Conservation (phyloP, 2,329 filamentous ascomycete genomes). For the Aspergillus carbonarius region DNA sequence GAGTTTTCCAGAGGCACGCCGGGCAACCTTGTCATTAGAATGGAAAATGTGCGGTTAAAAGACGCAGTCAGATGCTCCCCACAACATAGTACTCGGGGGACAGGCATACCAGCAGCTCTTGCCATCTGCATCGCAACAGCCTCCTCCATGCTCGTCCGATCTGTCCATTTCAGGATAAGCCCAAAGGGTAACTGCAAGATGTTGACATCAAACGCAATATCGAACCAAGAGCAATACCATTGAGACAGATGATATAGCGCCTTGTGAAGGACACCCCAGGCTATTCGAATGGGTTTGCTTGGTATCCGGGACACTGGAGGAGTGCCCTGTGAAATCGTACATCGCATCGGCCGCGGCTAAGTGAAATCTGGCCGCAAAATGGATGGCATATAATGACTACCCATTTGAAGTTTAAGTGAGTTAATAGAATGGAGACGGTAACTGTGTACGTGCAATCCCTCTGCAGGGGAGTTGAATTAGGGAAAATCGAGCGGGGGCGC, state of each 20-base stretch:
- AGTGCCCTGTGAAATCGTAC: constrained; percentile 20
- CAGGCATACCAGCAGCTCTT: constrained; percentile 35
- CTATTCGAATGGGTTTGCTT: constrained; percentile 17
- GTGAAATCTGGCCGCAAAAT: constrained; percentile 28
- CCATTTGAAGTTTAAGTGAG: constrained; percentile 5
- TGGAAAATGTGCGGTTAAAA: constrained; percentile 5
- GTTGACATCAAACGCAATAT: constrained; percentile 24
- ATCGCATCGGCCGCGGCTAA: constrained; percentile 24
- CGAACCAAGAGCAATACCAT: constrained; percentile 32
- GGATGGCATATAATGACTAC: constrained; percentile 12
- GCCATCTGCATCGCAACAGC: constrained; percentile 37
- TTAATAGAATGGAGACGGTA: too few relatives aligned
- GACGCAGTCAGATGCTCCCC: constrained; percentile 30
- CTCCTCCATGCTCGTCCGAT: constrained; percentile 38
- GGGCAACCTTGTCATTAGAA: constrained; percentile 41
- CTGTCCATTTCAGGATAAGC: constrained; percentile 41
- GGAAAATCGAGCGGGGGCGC: too few relatives aligned
- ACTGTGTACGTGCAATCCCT: too few relatives aligned
- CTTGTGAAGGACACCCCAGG: constrained; percentile 33
- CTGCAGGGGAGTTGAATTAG: too few relatives aligned
- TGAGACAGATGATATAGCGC: constrained; percentile 29
- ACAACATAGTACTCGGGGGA: constrained; percentile 34
- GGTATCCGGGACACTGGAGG: constrained; percentile 24
- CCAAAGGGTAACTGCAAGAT: constrained; percentile 41
- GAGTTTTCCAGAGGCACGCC: constrained; percentile 33